phyloP scores from a whole-genome alignment of 2,329 filamentous ascomycete species.

The Fusarium austroafricanum region DNA sequence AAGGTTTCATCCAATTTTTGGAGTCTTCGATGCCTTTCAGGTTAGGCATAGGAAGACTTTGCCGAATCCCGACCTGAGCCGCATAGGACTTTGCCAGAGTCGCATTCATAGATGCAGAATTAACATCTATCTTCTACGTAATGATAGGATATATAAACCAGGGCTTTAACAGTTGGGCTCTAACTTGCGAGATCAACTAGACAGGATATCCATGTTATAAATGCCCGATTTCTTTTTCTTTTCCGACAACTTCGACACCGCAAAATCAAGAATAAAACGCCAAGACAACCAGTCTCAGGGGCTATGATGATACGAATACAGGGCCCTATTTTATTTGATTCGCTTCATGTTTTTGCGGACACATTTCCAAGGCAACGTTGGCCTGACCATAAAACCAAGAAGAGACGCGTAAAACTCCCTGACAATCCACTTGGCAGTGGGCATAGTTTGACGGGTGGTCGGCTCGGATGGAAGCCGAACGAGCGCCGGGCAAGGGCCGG shows the following conservation, averaged over 20 bases:
- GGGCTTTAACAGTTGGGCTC: conserved; percentile 17
- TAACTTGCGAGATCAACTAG: conserved; percentile 5
- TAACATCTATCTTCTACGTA: background rate
- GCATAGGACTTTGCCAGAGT: conserved; percentile 29
- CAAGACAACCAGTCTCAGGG: conserved; percentile 3
- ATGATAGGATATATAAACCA: background rate
- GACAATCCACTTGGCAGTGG: conserved; percentile 29
- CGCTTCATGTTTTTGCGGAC: background rate
- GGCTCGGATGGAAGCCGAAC: conserved; percentile 41
- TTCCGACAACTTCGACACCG: background rate
- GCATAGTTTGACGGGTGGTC: conserved; percentile 39
- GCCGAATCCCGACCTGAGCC: conserved; percentile 30
- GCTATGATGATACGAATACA: background rate
- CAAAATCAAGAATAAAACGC: background rate
- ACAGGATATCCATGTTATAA: conserved; percentile 5
- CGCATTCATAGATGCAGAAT: conserved; percentile 23
- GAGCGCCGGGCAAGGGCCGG: conserved; percentile 26
- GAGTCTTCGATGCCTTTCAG: background rate
- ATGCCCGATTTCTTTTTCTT: background rate
- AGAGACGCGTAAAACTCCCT: conserved; percentile 25
- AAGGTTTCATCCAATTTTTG: background rate
- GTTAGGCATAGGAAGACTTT: background rate
- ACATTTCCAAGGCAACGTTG: conserved; percentile 9
- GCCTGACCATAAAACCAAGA: background rate
- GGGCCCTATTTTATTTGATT: background rate